phyloP scores from a whole-genome alignment of 495 filamentous ascomycete genomes.

The Penicillium waksmanii region DNA sequence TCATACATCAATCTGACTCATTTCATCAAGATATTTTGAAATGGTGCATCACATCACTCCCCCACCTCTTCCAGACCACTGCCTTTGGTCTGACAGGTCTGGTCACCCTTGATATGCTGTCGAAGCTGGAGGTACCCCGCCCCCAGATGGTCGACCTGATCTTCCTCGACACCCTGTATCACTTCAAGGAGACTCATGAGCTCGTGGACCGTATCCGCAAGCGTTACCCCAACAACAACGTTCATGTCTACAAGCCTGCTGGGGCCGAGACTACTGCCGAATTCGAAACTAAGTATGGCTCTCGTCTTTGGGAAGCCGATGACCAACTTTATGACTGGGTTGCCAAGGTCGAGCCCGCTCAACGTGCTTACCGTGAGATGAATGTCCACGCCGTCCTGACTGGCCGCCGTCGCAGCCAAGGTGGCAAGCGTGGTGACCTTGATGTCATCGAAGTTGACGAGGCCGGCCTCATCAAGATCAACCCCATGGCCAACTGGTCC shows the following conservation, averaged over 20 bases:
- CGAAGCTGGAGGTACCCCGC: conserved; percentile 74
- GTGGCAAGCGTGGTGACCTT: conserved; percentile 86
- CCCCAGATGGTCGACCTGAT: conserved; percentile 79
- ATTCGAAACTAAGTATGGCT: conserved; percentile 80
- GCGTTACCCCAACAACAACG: conserved; percentile 73
- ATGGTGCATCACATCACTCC: conserved; percentile 91
- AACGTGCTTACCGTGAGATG: conserved; percentile 87
- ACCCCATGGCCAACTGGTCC: conserved; percentile 96
- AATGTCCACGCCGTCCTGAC: conserved; percentile 92
- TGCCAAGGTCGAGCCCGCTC: conserved; percentile 95
- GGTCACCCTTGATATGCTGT: conserved; percentile 93
- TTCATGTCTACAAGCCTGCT: conserved; percentile 89
- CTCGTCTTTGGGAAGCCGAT: conserved; percentile 82
- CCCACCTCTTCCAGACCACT: conserved; percentile 93
- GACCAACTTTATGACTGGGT: conserved; percentile 93
- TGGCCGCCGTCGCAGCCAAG: conserved; percentile 90
- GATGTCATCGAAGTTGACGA: conserved; percentile 92
- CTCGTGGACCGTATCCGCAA: conserved; percentile 78
- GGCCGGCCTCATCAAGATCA: conserved; percentile 92
- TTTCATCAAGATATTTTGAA: conserved; percentile 71
- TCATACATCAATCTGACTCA: conserved; percentile 26
- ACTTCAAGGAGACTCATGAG: conserved; percentile 87
- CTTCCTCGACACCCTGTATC: conserved; percentile 96
- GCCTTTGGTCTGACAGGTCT: conserved; percentile 95
- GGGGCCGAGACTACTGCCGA: conserved; percentile 69